A percentile compares a stretch with the other conserved stretches of the same genome.
Conservation (phyloP, 768 basidiomycete species). For the Coprinopsis cinerea region DNA sequence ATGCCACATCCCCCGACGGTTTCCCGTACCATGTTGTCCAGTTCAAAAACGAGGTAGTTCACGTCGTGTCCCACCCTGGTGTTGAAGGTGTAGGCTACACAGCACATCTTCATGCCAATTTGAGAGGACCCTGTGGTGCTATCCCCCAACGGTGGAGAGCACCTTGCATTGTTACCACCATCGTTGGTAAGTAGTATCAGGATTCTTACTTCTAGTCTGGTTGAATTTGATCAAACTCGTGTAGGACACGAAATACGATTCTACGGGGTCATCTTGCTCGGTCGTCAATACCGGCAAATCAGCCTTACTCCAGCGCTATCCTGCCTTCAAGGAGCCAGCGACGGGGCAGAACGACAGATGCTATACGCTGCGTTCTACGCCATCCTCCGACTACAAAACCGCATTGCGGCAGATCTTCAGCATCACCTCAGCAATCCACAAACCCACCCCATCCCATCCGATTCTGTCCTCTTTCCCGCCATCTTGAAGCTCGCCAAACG, state of each 20-base stretch:
- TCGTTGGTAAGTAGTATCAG: slow-evolving; percentile 17
- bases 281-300: slow-evolving; percentile 16
- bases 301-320: slow-evolving; percentile 18
- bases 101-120: slow-evolving; percentile 1
- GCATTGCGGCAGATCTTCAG: slow-evolving; percentile 9
- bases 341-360: neutral
- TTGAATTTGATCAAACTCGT: slow-evolving; percentile 13
- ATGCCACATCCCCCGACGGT: neutral
- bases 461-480: slow-evolving; percentile 10
- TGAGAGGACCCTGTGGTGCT: neutral
- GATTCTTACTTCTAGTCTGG: slow-evolving; percentile 9
- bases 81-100: slow-evolving; percentile 10
- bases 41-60: slow-evolving; percentile 13
- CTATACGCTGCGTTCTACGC: slow-evolving; percentile 15
- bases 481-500: slow-evolving; percentile 13
- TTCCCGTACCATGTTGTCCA: slow-evolving; percentile 1
- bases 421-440: slow-evolving; percentile 4
- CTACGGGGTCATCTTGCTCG: slow-evolving; percentile 16
- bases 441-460: slow-evolving; percentile 9
- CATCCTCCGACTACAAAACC: slow-evolving; percentile 14
- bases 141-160: slow-evolving; percentile 12
- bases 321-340: slow-evolving; percentile 14
- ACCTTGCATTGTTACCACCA: slow-evolving; percentile 15
- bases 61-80: slow-evolving; percentile 6
- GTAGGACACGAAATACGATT: slow-evolving; percentile 13